A percentile compares a stretch with the other conserved stretches of the same genome.
These are phyloP conservation scores for Geotrichum aggregatum DNA, from an alignment of 1,139 yeast genomes.

Conservation along the genomic window DNA sequence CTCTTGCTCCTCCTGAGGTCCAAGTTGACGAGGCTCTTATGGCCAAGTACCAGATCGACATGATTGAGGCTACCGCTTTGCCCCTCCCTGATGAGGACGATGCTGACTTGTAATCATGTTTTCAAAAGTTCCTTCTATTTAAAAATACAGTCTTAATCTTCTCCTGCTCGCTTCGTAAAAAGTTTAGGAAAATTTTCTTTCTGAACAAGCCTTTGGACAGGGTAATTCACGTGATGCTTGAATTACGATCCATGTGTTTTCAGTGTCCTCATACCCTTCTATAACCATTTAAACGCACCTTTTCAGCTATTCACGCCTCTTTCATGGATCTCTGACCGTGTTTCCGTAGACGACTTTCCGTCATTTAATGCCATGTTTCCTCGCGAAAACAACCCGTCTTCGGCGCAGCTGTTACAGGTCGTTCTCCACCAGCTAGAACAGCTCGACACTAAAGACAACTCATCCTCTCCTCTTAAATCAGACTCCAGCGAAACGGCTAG, in stretches of 20 bases:
- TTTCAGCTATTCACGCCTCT: too few species aligned
- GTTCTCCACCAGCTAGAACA: slow-evolving; percentile 11
- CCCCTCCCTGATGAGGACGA: slow-evolving; percentile 99
- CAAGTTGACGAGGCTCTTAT: slow-evolving; percentile 92
- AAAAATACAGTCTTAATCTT: neutral
- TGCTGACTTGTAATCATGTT: slow-evolving; percentile 73
- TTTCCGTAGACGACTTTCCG: neutral
- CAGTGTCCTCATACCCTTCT: too few species aligned
- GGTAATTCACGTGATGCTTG: too few species aligned
- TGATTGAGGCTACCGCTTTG: slow-evolving; percentile 98
- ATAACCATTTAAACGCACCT: too few species aligned
- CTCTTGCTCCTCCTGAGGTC: slow-evolving; percentile 99
- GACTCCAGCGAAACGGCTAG: slow-evolving; percentile 9
- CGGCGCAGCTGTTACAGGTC: slow-evolving; percentile 11
- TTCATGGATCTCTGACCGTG: too few species aligned
- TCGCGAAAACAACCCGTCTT: slow-evolving; percentile 7
- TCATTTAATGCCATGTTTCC: neutral
- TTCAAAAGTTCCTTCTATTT: slow-evolving; percentile 2
- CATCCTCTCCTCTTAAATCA: neutral
- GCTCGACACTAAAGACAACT: slow-evolving; percentile 8
- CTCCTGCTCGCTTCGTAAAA: neutral
- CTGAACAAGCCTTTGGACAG: too few species aligned
- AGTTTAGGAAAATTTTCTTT: too few species aligned
- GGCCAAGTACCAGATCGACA: slow-evolving; percentile 98
- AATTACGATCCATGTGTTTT: too few species aligned